Conservation (phyloP, 2,329 filamentous ascomycete genomes). For the Pleoardoris graminearum region DNA sequence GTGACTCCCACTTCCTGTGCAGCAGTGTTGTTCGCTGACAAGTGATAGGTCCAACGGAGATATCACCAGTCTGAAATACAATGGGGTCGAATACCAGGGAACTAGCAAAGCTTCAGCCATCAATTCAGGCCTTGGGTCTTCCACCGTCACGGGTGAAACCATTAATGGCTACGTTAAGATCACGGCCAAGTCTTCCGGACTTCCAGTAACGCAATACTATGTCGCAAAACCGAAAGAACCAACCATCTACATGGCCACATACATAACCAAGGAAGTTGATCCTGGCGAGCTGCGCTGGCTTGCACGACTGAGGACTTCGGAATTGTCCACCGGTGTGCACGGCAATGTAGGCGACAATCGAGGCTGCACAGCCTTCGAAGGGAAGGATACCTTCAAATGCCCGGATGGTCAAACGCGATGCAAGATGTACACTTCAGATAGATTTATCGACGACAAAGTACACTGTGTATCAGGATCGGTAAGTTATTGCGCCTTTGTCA, state of each 20-base stretch:
- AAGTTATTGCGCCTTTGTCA: neutral
- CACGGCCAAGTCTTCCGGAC: conserved; percentile 19
- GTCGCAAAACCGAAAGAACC: conserved; percentile 27
- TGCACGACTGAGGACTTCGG: conserved; percentile 10
- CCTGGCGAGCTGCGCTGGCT: conserved; percentile 29
- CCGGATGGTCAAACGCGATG: conserved; percentile 22
- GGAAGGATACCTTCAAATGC: conserved; percentile 30
- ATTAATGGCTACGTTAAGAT: conserved; percentile 29
- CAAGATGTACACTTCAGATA: conserved; percentile 30
- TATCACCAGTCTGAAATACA: conserved; percentile 27
- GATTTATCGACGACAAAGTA: conserved; percentile 29
- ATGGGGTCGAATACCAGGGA: conserved; percentile 27
- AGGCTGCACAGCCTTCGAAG: conserved; percentile 27
- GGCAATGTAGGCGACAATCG: conserved; percentile 24
- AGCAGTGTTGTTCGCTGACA: neutral
- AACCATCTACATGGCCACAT: conserved; percentile 29
- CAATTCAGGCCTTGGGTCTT: conserved; percentile 27
- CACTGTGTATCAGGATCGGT: conserved; percentile 29
- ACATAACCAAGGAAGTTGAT: conserved; percentile 24
- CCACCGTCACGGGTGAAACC: conserved; percentile 27
- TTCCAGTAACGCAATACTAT: conserved; percentile 28
- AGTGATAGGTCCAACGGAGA: conserved; percentile 23
- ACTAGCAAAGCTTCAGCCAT: conserved; percentile 24
- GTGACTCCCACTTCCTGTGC: neutral
- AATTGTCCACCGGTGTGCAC: conserved; percentile 26